These are phyloP conservation scores for Hirsutella thompsonii DNA, from an alignment of 2,329 filamentous ascomycete genomes.

Conservation along the genomic window DNA sequence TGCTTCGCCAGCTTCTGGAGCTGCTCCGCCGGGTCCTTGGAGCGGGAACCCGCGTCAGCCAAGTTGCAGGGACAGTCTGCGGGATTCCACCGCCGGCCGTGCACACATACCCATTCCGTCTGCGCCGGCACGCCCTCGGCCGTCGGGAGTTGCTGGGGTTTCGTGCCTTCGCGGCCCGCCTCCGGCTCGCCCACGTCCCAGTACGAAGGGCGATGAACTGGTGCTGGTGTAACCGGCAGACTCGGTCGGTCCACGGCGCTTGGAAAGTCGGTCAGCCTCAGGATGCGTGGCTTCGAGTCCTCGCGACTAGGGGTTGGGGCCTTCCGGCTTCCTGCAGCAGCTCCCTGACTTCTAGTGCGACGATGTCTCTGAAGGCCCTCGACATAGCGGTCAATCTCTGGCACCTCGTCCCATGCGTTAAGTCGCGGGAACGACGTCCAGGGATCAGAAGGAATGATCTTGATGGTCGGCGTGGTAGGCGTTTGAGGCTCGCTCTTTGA, in stretches of 20 bases:
- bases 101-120: slow-evolving; percentile 85
- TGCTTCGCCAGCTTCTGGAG: slow-evolving; percentile 57
- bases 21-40: slow-evolving; percentile 57
- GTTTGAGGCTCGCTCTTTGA: slow-evolving; percentile 28
- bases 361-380: slow-evolving; percentile 54
- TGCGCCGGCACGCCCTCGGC: slow-evolving; percentile 79
- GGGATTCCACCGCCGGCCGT: slow-evolving; percentile 34
- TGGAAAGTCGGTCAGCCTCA: slow-evolving; percentile 79
- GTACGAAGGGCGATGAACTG: slow-evolving; percentile 55
- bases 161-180: slow-evolving; percentile 34
- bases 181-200: slow-evolving; percentile 35
- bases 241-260: slow-evolving; percentile 71
- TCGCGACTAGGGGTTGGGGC: background rate
- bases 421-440: slow-evolving; percentile 64
- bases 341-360: slow-evolving; percentile 15
- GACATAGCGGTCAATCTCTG: slow-evolving; percentile 80
- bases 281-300: slow-evolving; percentile 22
- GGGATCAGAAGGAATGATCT: slow-evolving; percentile 37
- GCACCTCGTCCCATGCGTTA: slow-evolving; percentile 91
- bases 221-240: slow-evolving; percentile 80
- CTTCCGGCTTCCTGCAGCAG: slow-evolving; percentile 2
- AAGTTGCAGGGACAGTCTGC: slow-evolving; percentile 41
- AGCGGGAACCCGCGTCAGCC: slow-evolving; percentile 35
- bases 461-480: slow-evolving; percentile 34
- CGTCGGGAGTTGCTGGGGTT: slow-evolving; percentile 46